Evolutionary conservation across 2,329 filamentous ascomycete species (phyloP), one percentile per base, ranked within the genome.

Genomic region (Pseudopithomyces maydicus): DNA sequence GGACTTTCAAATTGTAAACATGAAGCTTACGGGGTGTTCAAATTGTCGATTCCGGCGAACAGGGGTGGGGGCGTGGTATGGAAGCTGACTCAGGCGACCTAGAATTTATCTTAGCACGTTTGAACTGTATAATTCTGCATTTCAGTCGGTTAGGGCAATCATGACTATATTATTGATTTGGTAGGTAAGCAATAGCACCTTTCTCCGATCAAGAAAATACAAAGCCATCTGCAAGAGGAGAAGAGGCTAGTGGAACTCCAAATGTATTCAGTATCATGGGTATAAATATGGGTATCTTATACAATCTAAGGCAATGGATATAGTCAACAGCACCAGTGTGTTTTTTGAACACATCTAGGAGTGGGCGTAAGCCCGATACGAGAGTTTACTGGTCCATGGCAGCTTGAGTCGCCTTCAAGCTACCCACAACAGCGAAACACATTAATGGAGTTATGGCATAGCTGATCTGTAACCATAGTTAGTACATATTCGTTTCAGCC

Each of bases 401-500:
- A 17, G 76, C 70, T 52, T 79, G 65, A 17, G 65, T 71, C 33
- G 79, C 78, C 57, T 79, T 77, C 52, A 80, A 59, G 15, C 68
- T 71, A 2, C 76, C 79, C 2, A 80, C 79, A 7, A 80, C 78
- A 1, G 77, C 64, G 54, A 80, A 76, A 53, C 75, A 78, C 26
- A 79, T 78, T 49, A 80, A 51, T 0, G 79, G 78, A 17, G 77
- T 79, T 23, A 80, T 72, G 4, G 72, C 66, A 50, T 80, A 81
- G 26, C 75, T 76, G 19, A 79, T 74, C 76, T 79, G 43, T 51
- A 14, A 14, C 29, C 50, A 35, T 5, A 10, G 41, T 19, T 6
- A 39, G 39, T 14, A 48, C 19, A 11, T 48, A 50, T 19, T 48
- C 5, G 14, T 29, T 47, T 26, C 1, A 19, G 46, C n/a, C 11